These are phyloP conservation scores for Escovopsis sp. DNA, from an alignment of 2,329 filamentous ascomycete genomes.

Conservation along the genomic window DNA sequence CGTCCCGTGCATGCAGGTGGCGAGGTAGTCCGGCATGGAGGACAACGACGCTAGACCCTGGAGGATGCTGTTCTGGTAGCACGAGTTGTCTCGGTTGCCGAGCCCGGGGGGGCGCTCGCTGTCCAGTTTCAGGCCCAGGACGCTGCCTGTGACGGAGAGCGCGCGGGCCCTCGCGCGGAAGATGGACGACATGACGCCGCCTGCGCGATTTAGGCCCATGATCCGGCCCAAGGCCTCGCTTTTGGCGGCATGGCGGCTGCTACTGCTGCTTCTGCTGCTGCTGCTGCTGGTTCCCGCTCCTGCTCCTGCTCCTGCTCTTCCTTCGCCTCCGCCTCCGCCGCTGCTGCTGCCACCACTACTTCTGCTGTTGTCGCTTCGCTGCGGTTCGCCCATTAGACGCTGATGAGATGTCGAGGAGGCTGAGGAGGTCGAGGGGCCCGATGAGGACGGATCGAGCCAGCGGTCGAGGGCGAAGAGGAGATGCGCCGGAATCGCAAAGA, in stretches of 20 bases:
- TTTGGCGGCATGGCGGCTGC: conserved; percentile 41
- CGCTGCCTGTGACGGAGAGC: conserved; percentile 33
- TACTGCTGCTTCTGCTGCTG: no score
- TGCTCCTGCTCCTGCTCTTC: no score
- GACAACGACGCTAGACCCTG: conserved; percentile 67
- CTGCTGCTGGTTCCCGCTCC: no score
- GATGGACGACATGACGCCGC: conserved; percentile 39
- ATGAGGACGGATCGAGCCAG: conserved; percentile 32
- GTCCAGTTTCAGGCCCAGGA: conserved; percentile 23
- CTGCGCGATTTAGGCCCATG: conserved; percentile 39
- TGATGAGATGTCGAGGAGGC: no score
- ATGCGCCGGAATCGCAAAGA: conserved; percentile 39
- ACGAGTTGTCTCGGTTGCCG: conserved; percentile 88
- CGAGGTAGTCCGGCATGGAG: conserved; percentile 52
- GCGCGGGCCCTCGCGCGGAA: conserved; percentile 42
- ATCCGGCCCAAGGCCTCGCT: conserved; percentile 49
- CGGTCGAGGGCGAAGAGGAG: conserved; percentile 41
- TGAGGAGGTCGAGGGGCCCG: conserved; percentile 15
- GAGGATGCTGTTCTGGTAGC: conserved; percentile 93
- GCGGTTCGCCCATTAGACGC: conserved; percentile 21
- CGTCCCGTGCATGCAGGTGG: conserved; percentile 21
- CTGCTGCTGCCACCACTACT: no score
- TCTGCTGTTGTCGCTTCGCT: no score
- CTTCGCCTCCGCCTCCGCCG: no score
- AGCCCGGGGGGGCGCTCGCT: conserved; percentile 47